These are phyloP conservation scores for Kwoniella botswanensis DNA, from an alignment of 768 basidiomycete genomes.

Conservation along the genomic window DNA sequence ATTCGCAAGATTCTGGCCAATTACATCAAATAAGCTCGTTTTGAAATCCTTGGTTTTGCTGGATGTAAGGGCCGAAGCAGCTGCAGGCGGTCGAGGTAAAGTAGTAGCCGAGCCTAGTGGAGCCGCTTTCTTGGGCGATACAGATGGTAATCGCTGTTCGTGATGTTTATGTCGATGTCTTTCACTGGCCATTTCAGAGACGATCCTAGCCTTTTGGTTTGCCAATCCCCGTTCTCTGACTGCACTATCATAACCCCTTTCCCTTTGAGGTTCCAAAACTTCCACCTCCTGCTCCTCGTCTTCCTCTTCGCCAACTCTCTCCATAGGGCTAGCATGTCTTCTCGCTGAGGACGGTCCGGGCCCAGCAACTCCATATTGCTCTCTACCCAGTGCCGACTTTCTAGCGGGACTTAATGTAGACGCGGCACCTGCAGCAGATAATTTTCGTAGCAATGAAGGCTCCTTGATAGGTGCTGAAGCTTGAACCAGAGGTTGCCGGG, in stretches of 20 bases:
- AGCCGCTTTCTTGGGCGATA: slow-evolving; percentile 16
- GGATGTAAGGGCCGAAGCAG: not conserved
- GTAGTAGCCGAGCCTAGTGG: slow-evolving; percentile 19
- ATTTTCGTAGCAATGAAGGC: slow-evolving; percentile 50
- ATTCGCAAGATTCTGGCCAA: slow-evolving; percentile 34
- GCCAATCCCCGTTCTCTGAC: slow-evolving; percentile 74
- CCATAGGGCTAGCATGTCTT: slow-evolving; percentile 23
- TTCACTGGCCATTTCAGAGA: slow-evolving; percentile 81
- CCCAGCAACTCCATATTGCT: slow-evolving; percentile 18
- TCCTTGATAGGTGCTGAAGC: slow-evolving; percentile 56
- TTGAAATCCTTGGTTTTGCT: slow-evolving; percentile 16
- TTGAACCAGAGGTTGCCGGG: slow-evolving; percentile 83
- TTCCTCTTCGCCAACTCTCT: slow-evolving; percentile 54
- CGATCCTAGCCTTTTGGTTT: slow-evolving; percentile 88
- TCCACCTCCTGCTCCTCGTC: slow-evolving; percentile 59
- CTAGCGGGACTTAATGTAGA: slow-evolving; percentile 63
- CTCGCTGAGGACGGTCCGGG: slow-evolving; percentile 29
- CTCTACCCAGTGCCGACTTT: slow-evolving; percentile 25
- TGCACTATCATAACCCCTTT: slow-evolving; percentile 54
- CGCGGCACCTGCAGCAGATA: slow-evolving; percentile 61
- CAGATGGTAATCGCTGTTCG: slow-evolving; percentile 4
- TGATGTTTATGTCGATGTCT: slow-evolving; percentile 12
- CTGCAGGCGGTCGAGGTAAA: slow-evolving; percentile 19
- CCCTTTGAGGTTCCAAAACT: slow-evolving; percentile 61
- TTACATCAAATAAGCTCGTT: slow-evolving; percentile 32